Evolutionary conservation across 2,329 filamentous ascomycete genomes (phyloP), one percentile per base, ranked within the genome.

Genomic region (Didymella glomerata): DNA sequence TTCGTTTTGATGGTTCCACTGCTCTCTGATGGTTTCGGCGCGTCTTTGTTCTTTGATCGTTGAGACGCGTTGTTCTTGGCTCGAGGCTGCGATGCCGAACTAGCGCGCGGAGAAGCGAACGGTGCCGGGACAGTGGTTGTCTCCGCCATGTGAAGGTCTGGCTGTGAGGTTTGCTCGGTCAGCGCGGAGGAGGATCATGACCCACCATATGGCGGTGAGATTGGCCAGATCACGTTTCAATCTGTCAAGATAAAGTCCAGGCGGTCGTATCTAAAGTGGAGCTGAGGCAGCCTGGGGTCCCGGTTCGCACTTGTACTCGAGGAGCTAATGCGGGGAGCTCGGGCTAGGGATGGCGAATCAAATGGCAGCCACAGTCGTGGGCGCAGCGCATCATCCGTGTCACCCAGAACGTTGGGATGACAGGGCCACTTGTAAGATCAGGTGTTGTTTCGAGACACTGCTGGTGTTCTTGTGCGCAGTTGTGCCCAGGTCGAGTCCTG

Each of bases 1-100:
- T 90, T 91, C 28, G 86, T 85, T 71, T 89, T 91, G 42, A 77
- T 77, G 54, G 81, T 73, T 47, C 74, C 79, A 61, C 69, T 73
- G 28, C 73, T 77, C 51, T 73, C 76, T 13, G 65, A 59, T 18
- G 66, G 30, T 54, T 68, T 68, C 52, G 68, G 36, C 9, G 61
- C 54, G 34, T 69, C 65, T 57, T 70, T 73, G 38, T 71, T 61
- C 45, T 59, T 48, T 24, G 61, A 58, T 55, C 50, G 72, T 57
- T 59, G 72, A 28, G 32, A n/a, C 41, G 24, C 27, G 13, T 9
- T 47, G 32, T 22, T 50, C 32, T 41, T 38, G 25, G 41, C 9
- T 16, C 25, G 41, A 59, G 56, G 27, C 13, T 38, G 40, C 13
- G 40, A 27, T 34, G 18, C 40, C 38, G 40, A 18, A 14, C 25